phyloP scores from a whole-genome alignment of 1,284 basidiomycete species.

The Trametes polyzona region DNA sequence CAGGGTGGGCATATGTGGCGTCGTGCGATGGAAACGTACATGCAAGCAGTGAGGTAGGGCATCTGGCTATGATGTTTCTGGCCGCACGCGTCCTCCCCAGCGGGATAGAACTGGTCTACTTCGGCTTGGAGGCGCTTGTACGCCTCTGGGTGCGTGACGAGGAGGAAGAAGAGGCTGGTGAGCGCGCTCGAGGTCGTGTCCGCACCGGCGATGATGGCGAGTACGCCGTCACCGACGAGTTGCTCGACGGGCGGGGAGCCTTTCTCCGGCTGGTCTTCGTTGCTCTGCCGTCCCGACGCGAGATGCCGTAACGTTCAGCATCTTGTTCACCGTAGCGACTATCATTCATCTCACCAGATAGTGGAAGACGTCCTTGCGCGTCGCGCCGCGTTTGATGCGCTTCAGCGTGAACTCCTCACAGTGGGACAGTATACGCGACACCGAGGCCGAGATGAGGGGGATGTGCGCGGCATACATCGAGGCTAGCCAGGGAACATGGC shows the following conservation, averaged over 20 bases:
- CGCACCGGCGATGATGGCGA: constrained; percentile 14
- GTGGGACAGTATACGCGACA: not conserved
- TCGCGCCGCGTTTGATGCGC: constrained; percentile 16
- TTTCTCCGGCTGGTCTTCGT: constrained; percentile 11
- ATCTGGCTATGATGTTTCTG: constrained; percentile 28
- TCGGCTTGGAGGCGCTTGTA: constrained; percentile 31
- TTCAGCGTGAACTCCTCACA: constrained; percentile 13
- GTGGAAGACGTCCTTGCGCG: constrained; percentile 35
- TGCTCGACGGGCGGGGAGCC: not conserved
- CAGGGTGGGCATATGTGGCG: constrained; percentile 1
- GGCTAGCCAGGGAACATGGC: constrained; percentile 18
- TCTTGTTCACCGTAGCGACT: too few species aligned
- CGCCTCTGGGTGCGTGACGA: constrained; percentile 1
- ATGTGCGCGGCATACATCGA: constrained; percentile 2
- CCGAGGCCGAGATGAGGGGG: constrained; percentile 2
- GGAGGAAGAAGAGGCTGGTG: constrained; percentile 9
- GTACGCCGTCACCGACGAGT: constrained; percentile 12
- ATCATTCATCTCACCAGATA: constrained; percentile 37
- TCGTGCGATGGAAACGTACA: constrained; percentile 27
- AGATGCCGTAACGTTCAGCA: too few species aligned
- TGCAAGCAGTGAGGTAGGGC: constrained; percentile 36
- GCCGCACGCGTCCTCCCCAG: constrained; percentile 32
- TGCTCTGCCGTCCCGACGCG: not conserved
- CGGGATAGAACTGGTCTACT: constrained; percentile 33
- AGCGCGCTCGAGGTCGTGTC: constrained; percentile 19